Evolutionary conservation across 306 rosid genomes (phyloP).

Genomic region (Trifolium fragiferum): DNA sequence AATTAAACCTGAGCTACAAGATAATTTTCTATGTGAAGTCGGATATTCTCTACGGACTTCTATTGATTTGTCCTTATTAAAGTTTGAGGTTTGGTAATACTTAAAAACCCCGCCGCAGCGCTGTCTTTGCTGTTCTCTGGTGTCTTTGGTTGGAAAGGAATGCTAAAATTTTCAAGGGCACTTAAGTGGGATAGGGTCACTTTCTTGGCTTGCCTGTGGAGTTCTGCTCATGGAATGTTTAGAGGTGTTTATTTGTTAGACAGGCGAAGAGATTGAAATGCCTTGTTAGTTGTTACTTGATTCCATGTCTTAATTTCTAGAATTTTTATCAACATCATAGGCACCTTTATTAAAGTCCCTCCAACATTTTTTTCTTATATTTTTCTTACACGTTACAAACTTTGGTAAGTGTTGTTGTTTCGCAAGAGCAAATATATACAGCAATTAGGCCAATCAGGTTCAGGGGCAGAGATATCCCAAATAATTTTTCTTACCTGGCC

Average conservation of each 20-base stretch:
- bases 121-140: background rate
- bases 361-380: background rate
- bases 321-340: background rate
- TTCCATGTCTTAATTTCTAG: background rate
- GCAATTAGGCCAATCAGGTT: conserved; percentile 20
- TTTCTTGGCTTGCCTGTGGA: background rate
- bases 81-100: background rate
- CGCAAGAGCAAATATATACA: conserved; percentile 17
- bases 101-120: background rate
- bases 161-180: background rate
- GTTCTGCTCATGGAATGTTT: background rate
- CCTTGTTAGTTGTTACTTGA: background rate
- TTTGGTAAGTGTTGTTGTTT: background rate
- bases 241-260: background rate
- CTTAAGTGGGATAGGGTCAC: background rate
- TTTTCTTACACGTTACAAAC: background rate
- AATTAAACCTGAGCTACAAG: background rate
- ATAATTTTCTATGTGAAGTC: background rate
- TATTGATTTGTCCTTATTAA: background rate
- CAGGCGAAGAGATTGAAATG: background rate
- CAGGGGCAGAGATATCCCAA: background rate
- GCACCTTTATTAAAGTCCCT: background rate
- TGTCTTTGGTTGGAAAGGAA: background rate
- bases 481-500: conserved; percentile 59
- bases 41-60: background rate